phyloP scores from a whole-genome alignment of 495 filamentous ascomycete genomes.

The Chaetomium tenue region DNA sequence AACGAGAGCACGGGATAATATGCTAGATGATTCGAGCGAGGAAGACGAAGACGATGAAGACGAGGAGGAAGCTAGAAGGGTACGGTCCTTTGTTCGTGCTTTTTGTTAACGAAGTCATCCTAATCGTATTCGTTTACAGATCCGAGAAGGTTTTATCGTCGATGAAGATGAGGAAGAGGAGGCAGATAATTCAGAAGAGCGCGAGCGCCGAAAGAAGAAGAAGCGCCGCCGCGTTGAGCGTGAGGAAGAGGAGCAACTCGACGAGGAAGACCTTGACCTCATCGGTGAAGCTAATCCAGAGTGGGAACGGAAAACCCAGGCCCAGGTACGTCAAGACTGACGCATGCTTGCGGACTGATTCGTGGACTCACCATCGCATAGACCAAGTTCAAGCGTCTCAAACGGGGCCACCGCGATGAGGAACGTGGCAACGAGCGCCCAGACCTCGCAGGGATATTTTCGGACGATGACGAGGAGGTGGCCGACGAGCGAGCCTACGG shows the following conservation, averaged over 20 bases:
- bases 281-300: slow-evolving; percentile 77
- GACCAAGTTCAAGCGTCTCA: slow-evolving; percentile 92
- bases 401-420: slow-evolving; percentile 80
- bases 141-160: slow-evolving; percentile 93
- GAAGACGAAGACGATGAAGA: slow-evolving; percentile 98
- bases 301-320: slow-evolving; percentile 59
- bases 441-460: slow-evolving; percentile 86
- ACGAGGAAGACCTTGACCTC: slow-evolving; percentile 94
- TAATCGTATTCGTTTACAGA: slow-evolving; percentile 44
- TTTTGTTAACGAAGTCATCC: background rate
- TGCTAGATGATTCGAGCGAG: slow-evolving; percentile 80
- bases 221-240: slow-evolving; percentile 73
- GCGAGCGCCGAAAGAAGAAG: slow-evolving; percentile 58
- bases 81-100: slow-evolving; percentile 26
- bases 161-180: slow-evolving; percentile 85
- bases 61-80: slow-evolving; percentile 66
- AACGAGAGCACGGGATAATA: slow-evolving; percentile 32
- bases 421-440: slow-evolving; percentile 59
- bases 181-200: slow-evolving; percentile 61
- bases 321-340: slow-evolving; percentile 54
- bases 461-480: slow-evolving; percentile 82
- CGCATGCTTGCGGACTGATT: background rate
- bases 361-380: slow-evolving; percentile 43
- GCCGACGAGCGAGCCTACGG: slow-evolving; percentile 58
- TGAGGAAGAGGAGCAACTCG: slow-evolving; percentile 83